Base-by-base conservation (phyloP, 495 filamentous ascomycete species). In the Trichocladium antarcticum region DNA sequence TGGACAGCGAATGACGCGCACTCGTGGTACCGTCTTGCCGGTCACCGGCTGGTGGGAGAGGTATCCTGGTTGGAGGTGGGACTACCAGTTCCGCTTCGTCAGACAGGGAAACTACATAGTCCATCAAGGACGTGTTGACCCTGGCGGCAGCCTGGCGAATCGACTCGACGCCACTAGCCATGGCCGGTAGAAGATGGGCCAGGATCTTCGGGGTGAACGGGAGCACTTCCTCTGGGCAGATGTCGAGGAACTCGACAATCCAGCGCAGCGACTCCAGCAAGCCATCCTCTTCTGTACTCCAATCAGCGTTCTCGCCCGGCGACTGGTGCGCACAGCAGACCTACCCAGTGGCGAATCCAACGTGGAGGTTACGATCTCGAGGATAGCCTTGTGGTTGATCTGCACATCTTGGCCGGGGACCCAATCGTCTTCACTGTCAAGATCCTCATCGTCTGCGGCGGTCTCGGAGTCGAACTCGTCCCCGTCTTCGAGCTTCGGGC, bases 191-290 rank as follows among this genome's bases (percentile, higher is more conserved):
- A 7, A 99, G 82, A 57, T 95, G 88, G 1, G 87, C 86, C 31
- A 99, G 68, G 37, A 99, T 80, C 43, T 86, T 81, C 12, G 93
- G 93, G 1, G 94, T 89, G 63, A 97, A 97, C 2, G 83, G 83
- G 31, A 99, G 75, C n/a, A 99, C 90, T 54, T 97, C 93, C 62
- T 95, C 93, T 5, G 92, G 90, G 54, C 87, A 95, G 38, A 99
- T 95, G 36, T 95, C 89, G 53, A 99, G 87, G 60, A 99, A 96
- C 37, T 81, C 82, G 50, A 95, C 89, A 55, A 96, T 87, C 93
- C 93, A 99, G 35, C 88, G 80, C 16, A 99, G 72, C 10, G 92
- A 86, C 40, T 89, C 92, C 37, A 95, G 71, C 56, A 94, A 79
- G 47, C 92, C 85, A 56, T 95, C 85, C 63, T 96, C 87, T 56